Evolutionary conservation across 176 grass and related monocot genomes (phyloP).

Genomic region (Lolium perenne): DNA sequence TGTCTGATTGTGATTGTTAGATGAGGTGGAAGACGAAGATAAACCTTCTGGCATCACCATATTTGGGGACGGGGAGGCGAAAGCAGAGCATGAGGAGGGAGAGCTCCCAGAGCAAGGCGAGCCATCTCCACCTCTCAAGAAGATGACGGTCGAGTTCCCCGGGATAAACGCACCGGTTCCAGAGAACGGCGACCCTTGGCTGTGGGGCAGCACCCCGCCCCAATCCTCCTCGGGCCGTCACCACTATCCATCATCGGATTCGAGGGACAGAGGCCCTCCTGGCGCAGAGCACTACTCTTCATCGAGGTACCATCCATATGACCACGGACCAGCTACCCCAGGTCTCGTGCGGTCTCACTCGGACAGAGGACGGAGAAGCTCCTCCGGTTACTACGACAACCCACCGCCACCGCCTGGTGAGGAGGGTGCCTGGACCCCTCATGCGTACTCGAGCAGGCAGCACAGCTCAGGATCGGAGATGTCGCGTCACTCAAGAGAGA

Average conservation of each 20-base stretch:
- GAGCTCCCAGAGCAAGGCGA: conserved; percentile 68
- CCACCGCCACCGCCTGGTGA: conserved; percentile 28
- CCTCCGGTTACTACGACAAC: conserved; percentile 51
- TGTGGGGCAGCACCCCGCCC: conserved; percentile 61
- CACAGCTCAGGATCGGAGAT: conserved; percentile 42
- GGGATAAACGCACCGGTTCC: conserved; percentile 91
- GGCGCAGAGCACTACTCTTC: conserved; percentile 56
- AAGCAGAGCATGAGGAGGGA: conserved; percentile 72
- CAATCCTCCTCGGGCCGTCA: conserved; percentile 31
- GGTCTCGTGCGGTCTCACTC: conserved; percentile 54
- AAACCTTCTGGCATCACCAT: conserved; percentile 94
- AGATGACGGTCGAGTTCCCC: conserved; percentile 80
- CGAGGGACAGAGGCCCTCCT: conserved; percentile 48
- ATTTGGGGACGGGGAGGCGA: conserved; percentile 66
- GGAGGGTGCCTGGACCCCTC: conserved; percentile 47
- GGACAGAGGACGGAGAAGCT: conserved; percentile 61
- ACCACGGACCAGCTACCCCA: conserved; percentile 43
- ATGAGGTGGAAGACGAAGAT: conserved; percentile 76
- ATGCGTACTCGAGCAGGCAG: conserved; percentile 45
- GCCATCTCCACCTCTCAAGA: conserved; percentile 47
- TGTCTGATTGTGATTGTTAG: conserved; percentile 43
- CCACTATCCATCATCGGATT: conserved; percentile 39
- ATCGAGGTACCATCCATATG: conserved; percentile 63
- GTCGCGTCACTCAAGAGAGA: conserved; percentile 45
- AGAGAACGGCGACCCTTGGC: conserved; percentile 72